Conservation (phyloP, 176 grass and related monocot species). For the Thalia dealbata region DNA sequence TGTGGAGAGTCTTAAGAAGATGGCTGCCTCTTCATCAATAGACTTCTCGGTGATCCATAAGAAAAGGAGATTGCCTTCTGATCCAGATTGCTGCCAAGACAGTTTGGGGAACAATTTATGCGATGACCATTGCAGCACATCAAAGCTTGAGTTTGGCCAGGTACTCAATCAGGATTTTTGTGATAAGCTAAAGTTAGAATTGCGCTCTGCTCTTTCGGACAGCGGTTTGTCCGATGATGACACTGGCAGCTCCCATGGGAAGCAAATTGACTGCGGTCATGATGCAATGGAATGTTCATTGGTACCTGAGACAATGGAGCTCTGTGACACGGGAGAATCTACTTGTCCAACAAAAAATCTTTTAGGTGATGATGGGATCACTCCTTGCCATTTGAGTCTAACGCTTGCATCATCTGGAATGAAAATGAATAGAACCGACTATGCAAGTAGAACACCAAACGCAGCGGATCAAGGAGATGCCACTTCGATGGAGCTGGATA, state of each 20-base stretch:
- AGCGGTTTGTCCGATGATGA: conserved; percentile 55
- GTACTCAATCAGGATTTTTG: conserved; percentile 54
- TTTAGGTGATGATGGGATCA: conserved; percentile 27
- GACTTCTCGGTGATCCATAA: conserved; percentile 44
- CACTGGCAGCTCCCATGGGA: conserved; percentile 34
- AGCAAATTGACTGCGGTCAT: conserved; percentile 27
- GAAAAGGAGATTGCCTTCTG: conserved; percentile 61
- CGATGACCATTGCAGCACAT: conserved; percentile 64
- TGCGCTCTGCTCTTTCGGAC: conserved; percentile 43
- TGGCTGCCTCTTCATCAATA: conserved; percentile 36
- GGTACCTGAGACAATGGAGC: conserved; percentile 36
- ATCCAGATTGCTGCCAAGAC: conserved; percentile 33
- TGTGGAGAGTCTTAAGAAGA: conserved; percentile 66
- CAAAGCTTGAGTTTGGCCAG: conserved; percentile 46
- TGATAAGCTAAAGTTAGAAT: conserved; percentile 74
- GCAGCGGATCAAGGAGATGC: conserved; percentile 12
- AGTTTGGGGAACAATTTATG: conserved; percentile 44
- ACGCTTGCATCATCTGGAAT: conserved; percentile 63
- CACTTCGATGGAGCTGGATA: not conserved
- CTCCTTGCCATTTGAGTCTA: conserved; percentile 64
- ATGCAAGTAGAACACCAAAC: conserved; percentile 8
- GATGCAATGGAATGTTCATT: conserved; percentile 21
- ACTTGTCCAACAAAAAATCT: conserved; percentile 40
- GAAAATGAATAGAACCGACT: conserved; percentile 21
- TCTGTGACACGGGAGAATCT: conserved; percentile 60